phyloP scores from a whole-genome alignment of 257 asterid species.

The Solanum dulcamara region DNA sequence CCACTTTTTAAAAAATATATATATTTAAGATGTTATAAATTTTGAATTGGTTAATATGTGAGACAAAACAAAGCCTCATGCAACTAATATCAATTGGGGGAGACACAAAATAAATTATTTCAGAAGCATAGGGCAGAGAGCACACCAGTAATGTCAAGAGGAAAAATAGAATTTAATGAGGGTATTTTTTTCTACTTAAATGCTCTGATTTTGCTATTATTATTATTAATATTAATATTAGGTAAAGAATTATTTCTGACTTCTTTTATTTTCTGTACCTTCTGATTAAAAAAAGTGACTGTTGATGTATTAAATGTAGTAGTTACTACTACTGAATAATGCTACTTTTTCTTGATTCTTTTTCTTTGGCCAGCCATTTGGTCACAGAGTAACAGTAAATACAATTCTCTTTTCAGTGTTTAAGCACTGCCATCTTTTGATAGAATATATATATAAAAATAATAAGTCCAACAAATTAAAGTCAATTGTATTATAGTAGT shows the following conservation, averaged over 20 bases:
- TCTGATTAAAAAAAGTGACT: neutral
- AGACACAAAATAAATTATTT: neutral
- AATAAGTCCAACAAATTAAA: neutral
- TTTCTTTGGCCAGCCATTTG: neutral
- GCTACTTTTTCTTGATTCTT: neutral
- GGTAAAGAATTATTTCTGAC: neutral
- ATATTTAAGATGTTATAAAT: neutral
- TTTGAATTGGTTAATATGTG: neutral
- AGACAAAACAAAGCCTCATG: neutral
- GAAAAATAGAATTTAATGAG: neutral
- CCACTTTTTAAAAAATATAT: too few species aligned
- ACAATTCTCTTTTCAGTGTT: conserved; percentile 3
- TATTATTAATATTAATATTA: neutral
- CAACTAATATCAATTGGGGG: neutral
- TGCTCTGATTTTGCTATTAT: neutral
- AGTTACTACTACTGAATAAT: neutral
- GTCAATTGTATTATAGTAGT: neutral
- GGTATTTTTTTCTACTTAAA: neutral
- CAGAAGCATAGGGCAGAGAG: neutral
- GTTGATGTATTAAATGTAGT: conserved; percentile 17
- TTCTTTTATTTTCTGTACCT: neutral
- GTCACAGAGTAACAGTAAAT: neutral
- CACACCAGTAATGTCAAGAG: neutral
- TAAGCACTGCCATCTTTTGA: conserved; percentile 3
- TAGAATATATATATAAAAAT: neutral